Percentiles rank a stretch among this genome's conserved stretches.
Conservation (phyloP, 805 yeast genomes). For the Yarrowia porcina region DNA sequence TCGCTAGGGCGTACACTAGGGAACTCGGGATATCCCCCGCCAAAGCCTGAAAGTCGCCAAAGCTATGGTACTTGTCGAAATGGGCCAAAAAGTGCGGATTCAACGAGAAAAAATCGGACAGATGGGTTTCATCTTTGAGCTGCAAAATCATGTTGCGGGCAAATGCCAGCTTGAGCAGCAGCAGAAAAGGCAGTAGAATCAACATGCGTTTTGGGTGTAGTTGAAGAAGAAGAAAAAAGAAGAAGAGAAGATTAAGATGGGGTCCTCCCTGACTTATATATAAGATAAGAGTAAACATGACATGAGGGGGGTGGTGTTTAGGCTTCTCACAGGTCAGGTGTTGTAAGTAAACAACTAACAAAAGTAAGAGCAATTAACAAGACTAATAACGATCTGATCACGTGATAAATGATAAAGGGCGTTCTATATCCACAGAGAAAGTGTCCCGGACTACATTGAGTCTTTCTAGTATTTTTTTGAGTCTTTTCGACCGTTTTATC, state of each 20-base stretch:
- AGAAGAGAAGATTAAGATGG: not conserved
- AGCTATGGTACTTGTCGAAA: constrained; percentile 21
- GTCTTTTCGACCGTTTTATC: too few species aligned
- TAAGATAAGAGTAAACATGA: too few species aligned
- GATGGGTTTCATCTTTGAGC: not conserved
- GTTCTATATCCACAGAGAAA: too few species aligned
- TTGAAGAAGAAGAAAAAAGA: not conserved
- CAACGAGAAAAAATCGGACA: not conserved
- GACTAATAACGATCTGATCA: too few species aligned
- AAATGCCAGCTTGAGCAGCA: not conserved
- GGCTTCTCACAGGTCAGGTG: not conserved
- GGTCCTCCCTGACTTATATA: not conserved
- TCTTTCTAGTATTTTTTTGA: too few species aligned
- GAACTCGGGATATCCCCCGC: constrained; percentile 18
- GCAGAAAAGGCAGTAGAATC: not conserved
- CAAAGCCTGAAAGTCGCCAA: constrained; percentile 18
- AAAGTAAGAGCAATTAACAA: too few species aligned
- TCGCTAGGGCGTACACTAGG: not conserved
- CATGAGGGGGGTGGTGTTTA: not conserved
- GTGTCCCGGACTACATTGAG: too few species aligned
- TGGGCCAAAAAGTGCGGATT: constrained; percentile 12
- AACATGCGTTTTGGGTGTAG: not conserved
- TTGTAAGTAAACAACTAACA: too few species aligned
- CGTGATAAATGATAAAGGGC: too few species aligned
- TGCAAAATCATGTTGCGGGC: constrained; percentile 12